Percentiles rank a stretch among this genome's conserved stretches.
phyloP scores from a whole-genome alignment of 208 protist genomes.

The Leishmania tarentolae region DNA sequence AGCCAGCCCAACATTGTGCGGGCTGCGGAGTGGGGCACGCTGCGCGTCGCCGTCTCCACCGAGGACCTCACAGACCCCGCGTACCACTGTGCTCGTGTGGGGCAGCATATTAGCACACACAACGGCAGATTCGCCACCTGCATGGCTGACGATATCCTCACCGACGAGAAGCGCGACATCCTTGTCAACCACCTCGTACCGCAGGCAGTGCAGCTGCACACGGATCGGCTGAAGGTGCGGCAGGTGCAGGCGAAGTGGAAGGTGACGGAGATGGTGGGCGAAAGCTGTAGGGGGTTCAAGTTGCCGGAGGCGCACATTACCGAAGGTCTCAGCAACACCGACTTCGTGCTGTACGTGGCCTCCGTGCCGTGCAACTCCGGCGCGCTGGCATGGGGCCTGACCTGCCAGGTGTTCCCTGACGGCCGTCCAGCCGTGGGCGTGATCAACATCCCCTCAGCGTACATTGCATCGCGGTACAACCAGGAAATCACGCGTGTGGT shows the following conservation, averaged over 20 bases:
- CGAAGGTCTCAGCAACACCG: constrained; percentile 37
- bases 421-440: constrained; percentile 42
- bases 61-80: constrained; percentile 38
- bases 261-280: constrained; percentile 14
- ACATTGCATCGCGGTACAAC: constrained; percentile 19
- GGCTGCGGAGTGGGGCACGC: constrained; percentile 21
- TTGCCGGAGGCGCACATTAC: constrained; percentile 35
- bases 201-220: constrained; percentile 49
- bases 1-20: neutral
- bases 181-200: constrained; percentile 44
- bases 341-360: constrained; percentile 79
- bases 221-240: constrained; percentile 51
- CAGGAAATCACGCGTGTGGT: constrained; percentile 25
- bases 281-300: constrained; percentile 1
- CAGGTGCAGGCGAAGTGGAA: constrained; percentile 16
- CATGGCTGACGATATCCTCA: constrained; percentile 36
- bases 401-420: constrained; percentile 34
- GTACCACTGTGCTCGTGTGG: constrained; percentile 43
- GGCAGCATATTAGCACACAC: constrained; percentile 26
- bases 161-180: constrained; percentile 31
- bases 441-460: constrained; percentile 47
- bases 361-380: constrained; percentile 25
- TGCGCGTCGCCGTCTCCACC: constrained; percentile 46
- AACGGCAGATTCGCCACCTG: constrained; percentile 27
- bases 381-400: constrained; percentile 41